Percentiles rank a stretch among this genome's conserved stretches.
These are phyloP conservation scores for Naganishia cerealis DNA, from an alignment of 1,284 basidiomycete genomes.

Conservation along the genomic window DNA sequence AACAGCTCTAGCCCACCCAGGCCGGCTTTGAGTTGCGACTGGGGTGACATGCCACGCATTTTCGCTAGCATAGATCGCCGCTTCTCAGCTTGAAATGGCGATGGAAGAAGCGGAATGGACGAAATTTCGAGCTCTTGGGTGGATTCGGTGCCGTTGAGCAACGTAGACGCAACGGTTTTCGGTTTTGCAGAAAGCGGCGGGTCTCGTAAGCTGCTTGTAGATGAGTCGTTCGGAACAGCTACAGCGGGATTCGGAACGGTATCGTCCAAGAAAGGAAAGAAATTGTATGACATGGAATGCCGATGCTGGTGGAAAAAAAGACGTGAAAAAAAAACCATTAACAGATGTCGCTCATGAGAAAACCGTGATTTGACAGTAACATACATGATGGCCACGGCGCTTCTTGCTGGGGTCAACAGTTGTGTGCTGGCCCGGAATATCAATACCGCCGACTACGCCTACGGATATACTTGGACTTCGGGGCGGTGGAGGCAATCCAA, in stretches of 20 bases:
- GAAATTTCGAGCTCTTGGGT: slow-evolving; percentile 35
- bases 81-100: slow-evolving; percentile 38
- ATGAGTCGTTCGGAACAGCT: neutral
- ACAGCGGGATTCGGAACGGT: slow-evolving; percentile 50
- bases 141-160: slow-evolving; percentile 32
- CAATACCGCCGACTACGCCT: slow-evolving; percentile 35
- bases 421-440: slow-evolving; percentile 41
- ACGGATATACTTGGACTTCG: slow-evolving; percentile 23
- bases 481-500: slow-evolving; percentile 59
- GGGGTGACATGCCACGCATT: slow-evolving; percentile 46
- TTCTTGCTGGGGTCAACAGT: slow-evolving; percentile 44
- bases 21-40: slow-evolving; percentile 51
- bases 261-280: slow-evolving; percentile 82
- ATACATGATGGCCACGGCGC: slow-evolving; percentile 70
- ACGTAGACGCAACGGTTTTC: slow-evolving; percentile 32
- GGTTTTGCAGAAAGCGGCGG: slow-evolving; percentile 32
- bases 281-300: slow-evolving; percentile 89
- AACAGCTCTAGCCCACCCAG: slow-evolving; percentile 56
- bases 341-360: slow-evolving; percentile 58
- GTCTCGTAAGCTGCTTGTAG: slow-evolving; percentile 12
- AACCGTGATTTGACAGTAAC: slow-evolving; percentile 30
- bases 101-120: slow-evolving; percentile 40
- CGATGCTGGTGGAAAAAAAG: slow-evolving; percentile 76
- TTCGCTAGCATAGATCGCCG: slow-evolving; percentile 39
- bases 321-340: too few relatives aligned